Evolutionary conservation across 441 rosid genomes (phyloP).

Genomic region (Cnidoscolus chayamansa): DNA sequence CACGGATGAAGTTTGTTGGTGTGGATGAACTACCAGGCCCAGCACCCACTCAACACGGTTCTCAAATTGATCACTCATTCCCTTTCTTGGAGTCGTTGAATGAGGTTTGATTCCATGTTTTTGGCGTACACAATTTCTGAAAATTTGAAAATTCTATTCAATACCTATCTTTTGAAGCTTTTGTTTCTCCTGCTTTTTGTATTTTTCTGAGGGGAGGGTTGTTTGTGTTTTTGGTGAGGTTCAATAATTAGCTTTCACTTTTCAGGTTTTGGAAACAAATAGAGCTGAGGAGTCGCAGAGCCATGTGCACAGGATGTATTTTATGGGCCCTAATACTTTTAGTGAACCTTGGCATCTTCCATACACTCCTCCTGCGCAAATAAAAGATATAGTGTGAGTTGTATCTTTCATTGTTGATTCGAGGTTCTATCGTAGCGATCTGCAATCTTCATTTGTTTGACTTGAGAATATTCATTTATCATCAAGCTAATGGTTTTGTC

Average conservation of each 20-base stretch:
- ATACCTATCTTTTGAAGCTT: slow-evolving; percentile 9
- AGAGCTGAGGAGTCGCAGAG: slow-evolving; percentile 97
- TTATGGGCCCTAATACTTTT: slow-evolving; percentile 95
- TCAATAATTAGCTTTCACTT: slow-evolving; percentile 20
- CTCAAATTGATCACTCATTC: slow-evolving; percentile 94
- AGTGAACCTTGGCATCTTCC: slow-evolving; percentile 98
- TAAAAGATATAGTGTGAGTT: slow-evolving; percentile 95
- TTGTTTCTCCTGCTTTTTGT: not conserved
- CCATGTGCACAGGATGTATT: slow-evolving; percentile 97
- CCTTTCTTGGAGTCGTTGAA: slow-evolving; percentile 97
- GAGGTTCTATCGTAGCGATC: slow-evolving; percentile 13
- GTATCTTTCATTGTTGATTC: slow-evolving; percentile 17
- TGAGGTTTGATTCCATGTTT: slow-evolving; percentile 57
- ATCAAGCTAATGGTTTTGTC: slow-evolving; percentile 16
- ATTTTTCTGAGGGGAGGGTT: not conserved
- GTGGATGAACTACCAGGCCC: slow-evolving; percentile 94
- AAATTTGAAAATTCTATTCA: not conserved
- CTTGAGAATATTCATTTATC: slow-evolving; percentile 19
- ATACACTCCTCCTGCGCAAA: slow-evolving; percentile 91
- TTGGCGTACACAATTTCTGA: slow-evolving; percentile 10
- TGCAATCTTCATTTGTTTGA: slow-evolving; percentile 1
- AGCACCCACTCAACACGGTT: slow-evolving; percentile 90
- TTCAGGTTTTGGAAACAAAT: slow-evolving; percentile 94
- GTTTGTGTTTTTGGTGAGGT: not conserved
- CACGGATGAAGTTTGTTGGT: slow-evolving; percentile 95